Conservation (phyloP, 2,329 filamentous ascomycete species). For the Zymoseptoria tritici region DNA sequence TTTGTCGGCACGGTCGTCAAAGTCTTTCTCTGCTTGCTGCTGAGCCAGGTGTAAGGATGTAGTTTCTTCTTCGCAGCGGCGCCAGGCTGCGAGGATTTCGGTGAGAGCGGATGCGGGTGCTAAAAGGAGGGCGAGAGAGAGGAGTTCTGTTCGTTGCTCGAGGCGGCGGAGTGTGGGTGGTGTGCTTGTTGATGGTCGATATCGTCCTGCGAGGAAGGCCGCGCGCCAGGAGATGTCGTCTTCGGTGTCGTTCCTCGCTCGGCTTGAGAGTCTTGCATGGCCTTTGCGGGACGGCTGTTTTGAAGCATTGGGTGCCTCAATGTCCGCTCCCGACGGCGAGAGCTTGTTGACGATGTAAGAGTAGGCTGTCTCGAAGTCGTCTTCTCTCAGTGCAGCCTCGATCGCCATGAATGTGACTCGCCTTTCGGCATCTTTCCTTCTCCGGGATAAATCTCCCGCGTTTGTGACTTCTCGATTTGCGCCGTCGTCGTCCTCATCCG, state of each 20-base stretch:
- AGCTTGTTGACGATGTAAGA: constrained; percentile 72
- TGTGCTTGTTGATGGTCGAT: constrained; percentile 42
- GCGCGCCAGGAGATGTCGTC: constrained; percentile 74
- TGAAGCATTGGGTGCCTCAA: constrained; percentile 6
- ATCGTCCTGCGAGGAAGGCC: constrained; percentile 69
- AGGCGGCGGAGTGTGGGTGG: constrained; percentile 60
- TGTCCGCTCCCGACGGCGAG: constrained; percentile 28
- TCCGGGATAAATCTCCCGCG: constrained; percentile 3
- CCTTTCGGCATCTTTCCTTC: constrained; percentile 45
- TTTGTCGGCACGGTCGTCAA: constrained; percentile 59
- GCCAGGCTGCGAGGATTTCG: constrained; percentile 67
- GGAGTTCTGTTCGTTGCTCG: constrained; percentile 73
- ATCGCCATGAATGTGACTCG: constrained; percentile 75
- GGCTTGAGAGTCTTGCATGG: constrained; percentile 12
- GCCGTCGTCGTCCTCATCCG: constrained; percentile 26
- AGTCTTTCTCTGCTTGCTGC: constrained; percentile 59
- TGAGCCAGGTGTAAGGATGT: constrained; percentile 60
- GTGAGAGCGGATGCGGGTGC: constrained; percentile 63
- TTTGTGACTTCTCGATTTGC: constrained; percentile 18
- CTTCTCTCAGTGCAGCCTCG: constrained; percentile 65
- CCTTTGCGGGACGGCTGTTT: background rate
- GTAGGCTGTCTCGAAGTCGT: constrained; percentile 81
- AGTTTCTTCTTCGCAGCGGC: constrained; percentile 70
- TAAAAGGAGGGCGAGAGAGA: constrained; percentile 66
- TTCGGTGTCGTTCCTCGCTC: constrained; percentile 20